phyloP scores from a whole-genome alignment of 2,329 filamentous ascomycete genomes.

The Alternaria postmessia region DNA sequence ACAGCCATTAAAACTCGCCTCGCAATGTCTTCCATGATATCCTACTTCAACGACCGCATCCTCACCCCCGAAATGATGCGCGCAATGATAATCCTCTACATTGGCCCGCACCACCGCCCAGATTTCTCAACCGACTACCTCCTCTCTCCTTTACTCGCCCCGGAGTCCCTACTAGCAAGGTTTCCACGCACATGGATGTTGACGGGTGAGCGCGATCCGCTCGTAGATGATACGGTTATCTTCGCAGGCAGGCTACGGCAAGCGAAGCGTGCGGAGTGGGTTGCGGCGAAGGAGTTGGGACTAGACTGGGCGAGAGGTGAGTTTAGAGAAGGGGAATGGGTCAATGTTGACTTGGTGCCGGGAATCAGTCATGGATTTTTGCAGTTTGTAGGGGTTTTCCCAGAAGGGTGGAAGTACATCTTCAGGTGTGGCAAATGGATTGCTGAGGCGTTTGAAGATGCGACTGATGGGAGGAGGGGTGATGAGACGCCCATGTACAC shows the following conservation, averaged over 20 bases:
- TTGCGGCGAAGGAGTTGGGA: constrained; percentile 64
- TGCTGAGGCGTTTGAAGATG: constrained; percentile 71
- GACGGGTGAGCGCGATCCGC: constrained; percentile 91
- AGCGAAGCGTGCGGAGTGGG: constrained; percentile 70
- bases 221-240: constrained; percentile 96
- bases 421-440: constrained; percentile 83
- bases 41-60: constrained; percentile 95
- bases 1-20: constrained; percentile 79
- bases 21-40: constrained; percentile 95
- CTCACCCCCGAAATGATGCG: constrained; percentile 98
- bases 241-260: constrained; percentile 89
- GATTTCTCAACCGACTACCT: constrained; percentile 93
- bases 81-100: constrained; percentile 97
- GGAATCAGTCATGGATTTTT: constrained; percentile 94
- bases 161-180: constrained; percentile 79
- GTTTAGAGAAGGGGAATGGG: constrained; percentile 77
- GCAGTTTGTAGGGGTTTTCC: constrained; percentile 88
- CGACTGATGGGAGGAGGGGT: constrained; percentile 34
- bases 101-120: constrained; percentile 90
- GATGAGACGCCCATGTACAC: constrained; percentile 25
- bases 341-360: constrained; percentile 84
- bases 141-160: constrained; percentile 87
- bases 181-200: constrained; percentile 96
- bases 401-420: constrained; percentile 89
- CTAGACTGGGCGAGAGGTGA: constrained; percentile 60